Evolutionary conservation across 495 filamentous ascomycete genomes (phyloP), one percentile per base, ranked within the genome.

Genomic region (Baudoinia panamericana): DNA sequence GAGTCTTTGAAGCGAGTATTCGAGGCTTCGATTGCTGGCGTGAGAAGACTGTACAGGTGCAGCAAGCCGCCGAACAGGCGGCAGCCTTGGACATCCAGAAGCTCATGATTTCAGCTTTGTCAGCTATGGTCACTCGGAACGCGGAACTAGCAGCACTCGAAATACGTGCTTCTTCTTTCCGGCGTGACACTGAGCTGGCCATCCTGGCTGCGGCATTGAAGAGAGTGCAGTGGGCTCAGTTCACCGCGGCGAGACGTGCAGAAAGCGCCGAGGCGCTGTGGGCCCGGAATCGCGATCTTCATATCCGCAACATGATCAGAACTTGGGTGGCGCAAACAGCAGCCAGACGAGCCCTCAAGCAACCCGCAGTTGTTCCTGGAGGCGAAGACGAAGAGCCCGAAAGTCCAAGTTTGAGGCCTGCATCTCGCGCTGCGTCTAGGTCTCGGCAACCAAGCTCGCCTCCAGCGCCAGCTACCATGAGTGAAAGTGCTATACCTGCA

Each of bases 191-290:
- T 11, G 43, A 43, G 11, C 47, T 52, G 9, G 29, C 55, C 10
- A 34, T 43, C 8, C 47, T 57, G 0, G 39, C 41, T 9, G 29
- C n/a, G 1, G 37, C 26, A 1, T 35, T 59, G 16, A 48, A 50
- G 37, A 55, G 56, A 39, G 22, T 61, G 1, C 53, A 52, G 21
- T 63, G 60, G 60, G 48, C 43, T 10, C 34, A 57, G 12, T 63
- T 59, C 45, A 57, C 55, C n/a, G 35, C 53, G 5, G 36, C 50
- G 19, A 37, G 52, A 12, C 37, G 47, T 9, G 47, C 50, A 12
- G 47, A 61, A 31, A 60, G 38, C 21, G 58, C 60, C 1, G 31
- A 56, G 2, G 58, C 58, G 16, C 50, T 64, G 9, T 44, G 40
- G 29, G 45, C 46, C 4, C 44, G 58, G 6, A 59, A 57, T 24